Evolutionary conservation across 1,284 basidiomycete species (phyloP), one percentile per base, ranked within the genome.

Genomic region (Rhodotorula sp.): DNA sequence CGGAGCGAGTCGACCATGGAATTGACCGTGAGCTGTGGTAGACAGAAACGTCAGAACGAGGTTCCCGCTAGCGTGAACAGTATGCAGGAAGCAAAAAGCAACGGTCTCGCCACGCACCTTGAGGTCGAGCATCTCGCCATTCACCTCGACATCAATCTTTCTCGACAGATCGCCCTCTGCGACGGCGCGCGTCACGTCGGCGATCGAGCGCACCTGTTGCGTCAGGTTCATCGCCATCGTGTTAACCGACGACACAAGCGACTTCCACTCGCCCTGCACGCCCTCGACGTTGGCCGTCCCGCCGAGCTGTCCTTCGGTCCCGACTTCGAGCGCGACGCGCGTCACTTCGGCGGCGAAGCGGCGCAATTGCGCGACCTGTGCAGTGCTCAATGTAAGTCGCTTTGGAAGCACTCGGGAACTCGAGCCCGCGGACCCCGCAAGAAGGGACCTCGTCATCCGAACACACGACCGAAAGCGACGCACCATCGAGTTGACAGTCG

Each of bases 401-500:
- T 14, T 23, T 10, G 34, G 34, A 5, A 34, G 2, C 34, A 34
- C 2, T 34, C 2, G 3, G 2, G 34, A 34, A 5, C 34, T 34
- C 34, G 34, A 34, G 34, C 34, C 34, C n/a, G n/a, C n/a, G n/a
- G n/a, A n/a, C n/a, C n/a, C n/a, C n/a, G n/a, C n/a, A n/a, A n/a
- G n/a, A n/a, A n/a, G n/a, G n/a, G n/a, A n/a, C n/a, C n/a, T n/a
- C n/a, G n/a, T n/a, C n/a, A n/a, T 5, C 14, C 10, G 61, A 44
- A 9, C 25, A 4, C 17, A 3, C 0, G n/a, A 4, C 5, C 34
- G 8, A 7, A 44, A 27, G 9, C 7, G 8, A 64, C 80, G 66
- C 59, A 85, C 93, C 97, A 97, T 98, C 82, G 91, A 91, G 80
- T 99, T 99, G 81, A 99, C 94, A 50, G 94, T 99, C 73, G 83